phyloP scores from a whole-genome alignment of 2,329 filamentous ascomycete species.

The Aspergillus ustus region DNA sequence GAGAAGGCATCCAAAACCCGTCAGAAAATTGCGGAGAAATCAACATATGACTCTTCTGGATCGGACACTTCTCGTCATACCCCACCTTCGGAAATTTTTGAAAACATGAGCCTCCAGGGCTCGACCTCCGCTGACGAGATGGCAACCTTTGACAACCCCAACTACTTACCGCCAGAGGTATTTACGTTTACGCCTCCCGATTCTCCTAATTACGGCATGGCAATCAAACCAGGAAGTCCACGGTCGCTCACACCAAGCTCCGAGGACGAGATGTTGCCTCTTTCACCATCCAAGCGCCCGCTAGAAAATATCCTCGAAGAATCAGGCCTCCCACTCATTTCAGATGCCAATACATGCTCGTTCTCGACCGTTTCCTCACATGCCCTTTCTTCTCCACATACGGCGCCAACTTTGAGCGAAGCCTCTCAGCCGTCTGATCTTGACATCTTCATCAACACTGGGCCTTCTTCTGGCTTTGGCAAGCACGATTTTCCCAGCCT shows the following conservation, averaged over 20 bases:
- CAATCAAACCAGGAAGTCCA: conserved; percentile 40
- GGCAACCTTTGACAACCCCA: conserved; percentile 34
- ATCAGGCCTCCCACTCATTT: conserved; percentile 32
- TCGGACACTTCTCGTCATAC: conserved; percentile 48
- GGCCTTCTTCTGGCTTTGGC: conserved; percentile 33
- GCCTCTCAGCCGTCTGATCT: conserved; percentile 43
- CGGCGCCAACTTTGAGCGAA: conserved; percentile 40
- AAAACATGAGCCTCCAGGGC: conserved; percentile 45
- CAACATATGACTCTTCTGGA: conserved; percentile 40
- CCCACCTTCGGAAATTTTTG: conserved; percentile 47
- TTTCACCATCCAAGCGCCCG: conserved; percentile 38
- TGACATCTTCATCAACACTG: conserved; percentile 47
- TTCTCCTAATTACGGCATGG: conserved; percentile 48
- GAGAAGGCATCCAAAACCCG: conserved; percentile 62
- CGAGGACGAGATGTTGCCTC: conserved; percentile 43
- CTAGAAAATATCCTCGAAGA: conserved; percentile 39
- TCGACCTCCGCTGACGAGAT: conserved; percentile 39
- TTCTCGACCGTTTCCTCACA: conserved; percentile 36
- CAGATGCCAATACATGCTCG: conserved; percentile 33
- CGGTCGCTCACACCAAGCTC: conserved; percentile 45
- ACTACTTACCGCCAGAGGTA: conserved; percentile 44
- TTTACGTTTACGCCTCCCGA: conserved; percentile 54
- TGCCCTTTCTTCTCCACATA: conserved; percentile 43
- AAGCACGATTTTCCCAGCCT: conserved; percentile 38
- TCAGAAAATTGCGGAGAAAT: conserved; percentile 43